Conservation (phyloP, 1,139 yeast species). For the Casaregolazyma suthepensis region DNA sequence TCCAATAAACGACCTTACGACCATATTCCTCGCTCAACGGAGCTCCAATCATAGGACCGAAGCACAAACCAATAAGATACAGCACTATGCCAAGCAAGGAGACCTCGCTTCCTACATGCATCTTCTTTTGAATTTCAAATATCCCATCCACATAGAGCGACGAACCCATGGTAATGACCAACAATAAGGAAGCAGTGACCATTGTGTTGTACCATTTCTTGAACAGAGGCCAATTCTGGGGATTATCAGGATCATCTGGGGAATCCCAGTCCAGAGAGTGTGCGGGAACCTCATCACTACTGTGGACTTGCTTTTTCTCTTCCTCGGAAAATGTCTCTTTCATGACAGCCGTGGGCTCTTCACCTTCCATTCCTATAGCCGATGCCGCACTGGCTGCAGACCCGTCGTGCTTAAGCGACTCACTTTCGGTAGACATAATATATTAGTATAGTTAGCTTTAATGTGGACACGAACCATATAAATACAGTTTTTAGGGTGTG, state of each 20-base stretch:
- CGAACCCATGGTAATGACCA: slow-evolving; percentile 32
- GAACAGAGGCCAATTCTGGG: slow-evolving; percentile 37
- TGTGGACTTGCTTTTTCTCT: not conserved
- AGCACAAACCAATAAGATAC: slow-evolving; percentile 50
- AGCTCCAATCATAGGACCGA: slow-evolving; percentile 48
- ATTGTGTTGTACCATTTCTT: slow-evolving; percentile 28
- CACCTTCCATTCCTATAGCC: not conserved
- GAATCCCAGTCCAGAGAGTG: slow-evolving; percentile 28
- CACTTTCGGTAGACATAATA: not conserved
- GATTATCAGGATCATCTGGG: slow-evolving; percentile 40
- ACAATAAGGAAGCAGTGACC: slow-evolving; percentile 28
- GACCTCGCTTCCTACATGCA: slow-evolving; percentile 15
- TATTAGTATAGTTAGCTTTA: not conserved
- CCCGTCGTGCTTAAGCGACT: not conserved
- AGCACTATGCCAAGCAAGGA: slow-evolving; percentile 49
- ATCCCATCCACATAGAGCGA: slow-evolving; percentile 32
- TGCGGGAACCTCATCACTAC: not conserved
- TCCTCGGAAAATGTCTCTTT: not conserved
- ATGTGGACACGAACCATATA: not conserved
- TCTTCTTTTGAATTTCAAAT: slow-evolving; percentile 19
- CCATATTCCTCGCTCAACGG: slow-evolving; percentile 53
- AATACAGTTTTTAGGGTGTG: not conserved
- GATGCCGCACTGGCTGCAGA: not conserved
- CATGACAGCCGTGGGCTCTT: not conserved
- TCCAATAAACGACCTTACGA: slow-evolving; percentile 45